phyloP scores from a whole-genome alignment of 768 basidiomycete species.

The Kwoniella bestiolae region DNA sequence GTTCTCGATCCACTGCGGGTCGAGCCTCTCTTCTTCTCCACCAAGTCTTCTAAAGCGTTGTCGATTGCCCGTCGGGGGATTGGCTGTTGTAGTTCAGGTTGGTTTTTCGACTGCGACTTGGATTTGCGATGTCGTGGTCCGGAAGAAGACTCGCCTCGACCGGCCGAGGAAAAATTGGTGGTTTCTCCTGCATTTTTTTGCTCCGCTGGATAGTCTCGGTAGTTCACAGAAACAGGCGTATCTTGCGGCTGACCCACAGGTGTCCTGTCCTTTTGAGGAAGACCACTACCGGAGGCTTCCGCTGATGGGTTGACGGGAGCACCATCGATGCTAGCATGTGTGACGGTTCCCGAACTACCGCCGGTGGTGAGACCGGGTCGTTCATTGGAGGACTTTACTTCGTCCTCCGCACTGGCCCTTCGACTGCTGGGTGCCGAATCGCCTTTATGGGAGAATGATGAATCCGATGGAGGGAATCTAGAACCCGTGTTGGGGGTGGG shows the following conservation, averaged over 20 bases:
- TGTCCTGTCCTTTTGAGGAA: conserved; percentile 33
- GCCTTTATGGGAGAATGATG: not conserved
- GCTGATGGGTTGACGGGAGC: conserved; percentile 37
- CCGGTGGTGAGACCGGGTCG: not conserved
- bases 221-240: conserved; percentile 30
- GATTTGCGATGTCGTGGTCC: not conserved
- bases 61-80: conserved; percentile 20
- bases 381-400: not conserved
- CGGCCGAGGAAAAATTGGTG: conserved; percentile 24
- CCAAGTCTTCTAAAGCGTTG: conserved; percentile 23
- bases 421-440: conserved; percentile 13
- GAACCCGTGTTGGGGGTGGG: not conserved
- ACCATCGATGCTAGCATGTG: not conserved
- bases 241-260: conserved; percentile 46
- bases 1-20: conserved; percentile 3
- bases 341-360: conserved; percentile 13
- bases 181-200: conserved; percentile 16
- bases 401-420: conserved; percentile 22
- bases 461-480: not conserved
- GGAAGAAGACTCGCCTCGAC: not conserved
- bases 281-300: conserved; percentile 33
- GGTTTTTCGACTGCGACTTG: not conserved
- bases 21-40: conserved; percentile 6
- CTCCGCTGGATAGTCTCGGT: conserved; percentile 31
- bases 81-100: conserved; percentile 23